Evolutionary conservation across 2,329 filamentous ascomycete genomes (phyloP).

Genomic region (Didymella keratinophila): DNA sequence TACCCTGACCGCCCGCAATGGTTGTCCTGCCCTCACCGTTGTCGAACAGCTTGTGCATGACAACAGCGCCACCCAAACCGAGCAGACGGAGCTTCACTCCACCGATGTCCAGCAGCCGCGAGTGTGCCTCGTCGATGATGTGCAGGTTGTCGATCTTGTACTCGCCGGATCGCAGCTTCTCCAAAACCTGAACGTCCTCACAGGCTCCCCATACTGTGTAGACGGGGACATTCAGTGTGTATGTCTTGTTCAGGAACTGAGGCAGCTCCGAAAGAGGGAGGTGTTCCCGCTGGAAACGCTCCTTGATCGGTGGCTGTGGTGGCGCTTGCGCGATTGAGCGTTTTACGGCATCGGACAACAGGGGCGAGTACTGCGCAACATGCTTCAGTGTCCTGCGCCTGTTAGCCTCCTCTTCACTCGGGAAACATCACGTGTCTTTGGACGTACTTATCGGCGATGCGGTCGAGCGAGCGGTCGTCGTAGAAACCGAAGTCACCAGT

Average conservation of each 20-base stretch:
- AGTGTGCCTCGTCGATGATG: conserved; percentile 98
- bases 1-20: conserved; percentile 96
- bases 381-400: conserved; percentile 85
- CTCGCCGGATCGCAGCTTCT: conserved; percentile 96
- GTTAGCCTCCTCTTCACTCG: conserved; percentile 26
- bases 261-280: conserved; percentile 92
- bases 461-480: conserved; percentile 91
- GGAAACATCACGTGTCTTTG: background rate
- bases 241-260: conserved; percentile 83
- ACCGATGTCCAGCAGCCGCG: conserved; percentile 90
- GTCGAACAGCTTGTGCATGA: conserved; percentile 99
- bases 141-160: conserved; percentile 98
- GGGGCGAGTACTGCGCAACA: conserved; percentile 96
- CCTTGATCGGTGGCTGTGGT: conserved; percentile 76
- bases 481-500: conserved; percentile 99
- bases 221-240: conserved; percentile 93
- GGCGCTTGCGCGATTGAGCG: conserved; percentile 72
- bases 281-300: conserved; percentile 80
- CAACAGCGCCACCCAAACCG: conserved; percentile 92
- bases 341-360: conserved; percentile 80
- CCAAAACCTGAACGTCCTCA: conserved; percentile 95
- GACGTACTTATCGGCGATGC: conserved; percentile 95
- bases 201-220: conserved; percentile 99
- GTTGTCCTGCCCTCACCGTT: conserved; percentile 98
- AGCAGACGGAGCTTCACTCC: conserved; percentile 95